Evolutionary conservation across 345 rosid species (phyloP).

Genomic region (Salix exigua): DNA sequence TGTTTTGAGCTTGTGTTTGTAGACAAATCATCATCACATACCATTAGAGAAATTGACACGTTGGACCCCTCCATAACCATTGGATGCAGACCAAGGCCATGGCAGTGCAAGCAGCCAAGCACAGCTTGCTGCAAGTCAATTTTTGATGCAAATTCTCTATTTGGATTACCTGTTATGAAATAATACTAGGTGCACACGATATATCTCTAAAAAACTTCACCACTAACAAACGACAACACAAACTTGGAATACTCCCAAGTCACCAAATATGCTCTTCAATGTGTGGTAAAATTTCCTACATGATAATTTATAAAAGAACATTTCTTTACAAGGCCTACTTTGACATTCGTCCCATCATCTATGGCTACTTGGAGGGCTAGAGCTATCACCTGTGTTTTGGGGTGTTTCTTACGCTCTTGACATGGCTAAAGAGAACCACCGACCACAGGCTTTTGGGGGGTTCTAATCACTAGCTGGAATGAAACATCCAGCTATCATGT

Average conservation of each 20-base stretch:
- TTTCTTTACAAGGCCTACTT: slow-evolving; percentile 34
- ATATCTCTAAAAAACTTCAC: background rate
- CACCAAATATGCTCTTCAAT: background rate
- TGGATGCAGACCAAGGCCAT: no score
- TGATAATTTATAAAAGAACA: slow-evolving; percentile 15
- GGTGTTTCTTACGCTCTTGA: background rate
- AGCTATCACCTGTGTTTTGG: background rate
- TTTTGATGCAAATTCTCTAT: background rate
- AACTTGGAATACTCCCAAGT: background rate
- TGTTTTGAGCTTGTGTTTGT: no score
- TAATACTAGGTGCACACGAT: background rate
- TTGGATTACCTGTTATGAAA: background rate
- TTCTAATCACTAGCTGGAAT: slow-evolving; percentile 8
- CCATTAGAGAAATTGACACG: no score
- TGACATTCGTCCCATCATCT: slow-evolving; percentile 13
- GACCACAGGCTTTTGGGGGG: slow-evolving; percentile 3
- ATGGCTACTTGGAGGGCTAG: background rate
- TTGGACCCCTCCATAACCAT: no score
- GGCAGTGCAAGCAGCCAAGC: no score
- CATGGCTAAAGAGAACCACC: slow-evolving; percentile 2
- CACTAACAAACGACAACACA: background rate
- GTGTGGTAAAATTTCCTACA: slow-evolving; percentile 26
- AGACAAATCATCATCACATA: no score
- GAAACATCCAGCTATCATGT: slow-evolving; percentile 13
- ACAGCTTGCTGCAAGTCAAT: background rate